A percentile compares a stretch with the other conserved stretches of the same genome.
Conservation (phyloP, 768 basidiomycete species). For the Lactarius vividus region DNA sequence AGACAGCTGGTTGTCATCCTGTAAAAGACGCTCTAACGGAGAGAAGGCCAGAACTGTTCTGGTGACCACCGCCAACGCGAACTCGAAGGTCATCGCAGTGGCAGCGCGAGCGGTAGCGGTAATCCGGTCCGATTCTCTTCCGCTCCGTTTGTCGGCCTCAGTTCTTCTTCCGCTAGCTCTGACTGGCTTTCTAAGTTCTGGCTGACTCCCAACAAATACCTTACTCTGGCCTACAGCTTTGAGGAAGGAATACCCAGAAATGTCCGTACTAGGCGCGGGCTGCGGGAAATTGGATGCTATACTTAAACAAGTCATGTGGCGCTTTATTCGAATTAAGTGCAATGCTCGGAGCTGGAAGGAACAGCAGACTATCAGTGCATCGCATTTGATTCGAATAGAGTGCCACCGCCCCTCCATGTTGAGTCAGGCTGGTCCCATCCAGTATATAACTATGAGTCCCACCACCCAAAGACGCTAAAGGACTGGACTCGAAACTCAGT, state of each 20-base stretch:
- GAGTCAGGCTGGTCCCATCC: background rate
- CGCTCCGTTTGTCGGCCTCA: background rate
- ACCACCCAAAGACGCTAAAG: slow-evolving; percentile 1
- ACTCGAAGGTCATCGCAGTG: slow-evolving; percentile 12
- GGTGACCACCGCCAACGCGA: slow-evolving; percentile 39
- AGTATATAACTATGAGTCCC: background rate
- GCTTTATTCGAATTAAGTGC: background rate
- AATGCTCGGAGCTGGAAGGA: background rate
- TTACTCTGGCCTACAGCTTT: background rate
- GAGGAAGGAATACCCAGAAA: background rate
- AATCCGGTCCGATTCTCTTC: background rate
- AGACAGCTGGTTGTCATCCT: slow-evolving; percentile 71
- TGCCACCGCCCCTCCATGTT: slow-evolving; percentile 13
- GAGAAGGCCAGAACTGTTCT: slow-evolving; percentile 54
- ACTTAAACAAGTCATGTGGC: slow-evolving; percentile 2
- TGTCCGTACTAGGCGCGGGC: background rate
- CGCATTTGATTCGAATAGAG: slow-evolving; percentile 6
- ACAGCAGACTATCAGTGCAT: background rate
- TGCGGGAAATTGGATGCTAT: background rate
- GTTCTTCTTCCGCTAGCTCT: background rate
- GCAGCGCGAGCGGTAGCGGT: background rate
- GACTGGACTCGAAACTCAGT: background rate
- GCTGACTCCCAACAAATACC: background rate
- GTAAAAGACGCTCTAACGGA: slow-evolving; percentile 49
- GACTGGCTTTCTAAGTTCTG: background rate